phyloP scores from a whole-genome alignment of 768 basidiomycete genomes.

The Boletus bicolor region DNA sequence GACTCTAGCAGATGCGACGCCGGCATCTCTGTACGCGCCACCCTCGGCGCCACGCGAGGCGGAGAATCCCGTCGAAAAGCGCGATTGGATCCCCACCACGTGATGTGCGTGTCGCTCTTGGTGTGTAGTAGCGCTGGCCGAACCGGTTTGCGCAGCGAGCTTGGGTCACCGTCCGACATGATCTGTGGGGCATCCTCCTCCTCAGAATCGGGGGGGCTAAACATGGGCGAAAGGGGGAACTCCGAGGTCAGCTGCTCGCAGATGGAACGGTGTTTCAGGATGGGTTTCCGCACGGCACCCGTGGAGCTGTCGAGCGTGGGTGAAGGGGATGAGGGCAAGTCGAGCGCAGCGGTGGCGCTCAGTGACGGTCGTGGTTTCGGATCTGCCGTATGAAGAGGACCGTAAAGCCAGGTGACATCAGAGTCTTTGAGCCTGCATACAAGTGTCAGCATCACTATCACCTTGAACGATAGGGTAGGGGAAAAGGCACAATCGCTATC shows the following conservation, averaged over 20 bases:
- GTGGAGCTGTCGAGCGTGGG: constrained; percentile 8
- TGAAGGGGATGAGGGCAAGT: constrained; percentile 37
- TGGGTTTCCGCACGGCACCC: constrained; percentile 63
- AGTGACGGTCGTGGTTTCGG: constrained; percentile 52
- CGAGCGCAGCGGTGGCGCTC: constrained; percentile 34
- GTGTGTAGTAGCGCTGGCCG: constrained; percentile 72
- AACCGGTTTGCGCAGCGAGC: neutral
- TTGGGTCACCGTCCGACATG: constrained; percentile 23
- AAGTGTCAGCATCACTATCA: constrained; percentile 7
- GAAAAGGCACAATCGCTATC: neutral
- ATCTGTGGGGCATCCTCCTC: constrained; percentile 33
- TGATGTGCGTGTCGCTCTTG: constrained; percentile 85
- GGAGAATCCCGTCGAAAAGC: constrained; percentile 64
- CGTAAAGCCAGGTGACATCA: constrained; percentile 99
- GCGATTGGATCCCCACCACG: constrained; percentile 47
- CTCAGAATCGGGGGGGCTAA: constrained; percentile 56
- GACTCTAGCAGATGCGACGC: constrained; percentile 10
- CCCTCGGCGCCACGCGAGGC: constrained; percentile 45
- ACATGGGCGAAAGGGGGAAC: constrained; percentile 58
- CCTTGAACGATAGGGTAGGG: neutral
- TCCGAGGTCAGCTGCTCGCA: constrained; percentile 83
- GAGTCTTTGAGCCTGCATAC: constrained; percentile 91
- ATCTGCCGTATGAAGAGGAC: constrained; percentile 91
- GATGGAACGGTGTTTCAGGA: constrained; percentile 93
- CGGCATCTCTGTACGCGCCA: constrained; percentile 4